Base-by-base conservation (phyloP, 2,329 filamentous ascomycete species). In the Sarocladium oryzae region DNA sequence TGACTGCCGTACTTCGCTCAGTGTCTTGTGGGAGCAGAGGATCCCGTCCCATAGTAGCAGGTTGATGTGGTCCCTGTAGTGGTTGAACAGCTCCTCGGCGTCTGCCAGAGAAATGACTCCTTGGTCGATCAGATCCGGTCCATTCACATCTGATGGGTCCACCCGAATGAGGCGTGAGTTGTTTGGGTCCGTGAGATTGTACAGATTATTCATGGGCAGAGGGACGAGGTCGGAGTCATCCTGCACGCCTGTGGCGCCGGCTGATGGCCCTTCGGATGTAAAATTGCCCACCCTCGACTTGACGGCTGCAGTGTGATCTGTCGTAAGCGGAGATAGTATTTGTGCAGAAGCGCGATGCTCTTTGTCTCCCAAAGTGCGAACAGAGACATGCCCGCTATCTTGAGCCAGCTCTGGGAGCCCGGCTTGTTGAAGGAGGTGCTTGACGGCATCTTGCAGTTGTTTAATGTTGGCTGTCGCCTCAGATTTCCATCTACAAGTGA, bases 41-140 rank as follows among this genome's bases (percentile, higher is more conserved):
- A 57, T 53, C 8, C 58, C 58, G 38, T 56, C 51, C 45, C 57
- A 60, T 2, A 60, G 45, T 11, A 58, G 41, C 2, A 52, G 55
- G 40, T 59, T 58, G 38, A 61, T 56, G 20, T 55, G 50, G 23
- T 53, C 49, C 16, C 55, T 43, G 50, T 57, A 61, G 51, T 57
- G 54, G n/a, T 54, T 48, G 30, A 57, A 58, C 16, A 60, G 55
- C 7, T 54, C 52, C 16, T 59, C 57, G 9, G 58, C 58, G 26
- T 60, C 56, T 1, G 51, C 45, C 15, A 56, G 6, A 4, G 53
- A 43, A 2, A 59, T 21, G 11, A 56, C 52, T 0, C 56, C 58
- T 28, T 55, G 58, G 36, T 49, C 53, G 21, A 60, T 58, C 18
- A 60, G 52, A 36, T 60, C 56, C n/a, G 51, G 51, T 18, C 51